Conservation (phyloP, 768 basidiomycete species). For the Rhodotorula sphaerocarpa region DNA sequence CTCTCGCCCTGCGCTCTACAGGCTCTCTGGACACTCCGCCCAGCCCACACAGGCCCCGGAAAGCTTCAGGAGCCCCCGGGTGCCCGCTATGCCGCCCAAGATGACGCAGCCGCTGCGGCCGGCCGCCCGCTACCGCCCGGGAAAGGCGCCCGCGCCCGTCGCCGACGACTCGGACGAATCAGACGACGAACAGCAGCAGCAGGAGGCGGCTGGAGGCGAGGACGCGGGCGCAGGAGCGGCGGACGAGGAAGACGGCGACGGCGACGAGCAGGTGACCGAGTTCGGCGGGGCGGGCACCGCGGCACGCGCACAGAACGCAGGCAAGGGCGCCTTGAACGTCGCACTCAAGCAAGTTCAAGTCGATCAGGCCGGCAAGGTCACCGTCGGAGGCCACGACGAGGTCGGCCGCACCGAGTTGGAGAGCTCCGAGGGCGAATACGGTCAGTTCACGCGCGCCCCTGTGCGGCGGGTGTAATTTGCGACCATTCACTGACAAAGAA, state of each 20-base stretch:
- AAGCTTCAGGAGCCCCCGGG: no score
- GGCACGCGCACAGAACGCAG: slow-evolving; percentile 12
- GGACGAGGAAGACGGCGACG: slow-evolving; percentile 4
- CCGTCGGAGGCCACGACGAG: slow-evolving; percentile 68
- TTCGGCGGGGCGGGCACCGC: slow-evolving; percentile 26
- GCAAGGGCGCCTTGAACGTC: slow-evolving; percentile 59
- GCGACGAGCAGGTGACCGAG: slow-evolving; percentile 45
- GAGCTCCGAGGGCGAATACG: slow-evolving; percentile 42
- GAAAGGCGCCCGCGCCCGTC: slow-evolving; percentile 46
- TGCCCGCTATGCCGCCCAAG: neutral
- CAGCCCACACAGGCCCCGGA: no score
- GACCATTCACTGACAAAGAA: no score
- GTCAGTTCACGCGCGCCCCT: slow-evolving; percentile 30
- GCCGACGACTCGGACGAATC: slow-evolving; percentile 33
- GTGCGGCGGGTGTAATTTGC: no score
- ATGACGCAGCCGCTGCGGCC: slow-evolving; percentile 45
- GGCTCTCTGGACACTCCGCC: no score
- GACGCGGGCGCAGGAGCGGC: neutral
- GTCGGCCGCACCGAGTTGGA: slow-evolving; percentile 65
- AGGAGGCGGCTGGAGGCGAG: slow-evolving; percentile 34
- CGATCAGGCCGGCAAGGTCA: slow-evolving; percentile 69
- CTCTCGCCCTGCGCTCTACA: no score
- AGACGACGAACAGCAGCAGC: slow-evolving; percentile 33
- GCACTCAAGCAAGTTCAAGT: slow-evolving; percentile 71
- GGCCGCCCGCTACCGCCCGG: slow-evolving; percentile 80